A percentile compares a stretch with the other conserved stretches of the same genome.
Conservation (phyloP, 106 monocot genomes). For the Acanthochlamys bracteata region DNA sequence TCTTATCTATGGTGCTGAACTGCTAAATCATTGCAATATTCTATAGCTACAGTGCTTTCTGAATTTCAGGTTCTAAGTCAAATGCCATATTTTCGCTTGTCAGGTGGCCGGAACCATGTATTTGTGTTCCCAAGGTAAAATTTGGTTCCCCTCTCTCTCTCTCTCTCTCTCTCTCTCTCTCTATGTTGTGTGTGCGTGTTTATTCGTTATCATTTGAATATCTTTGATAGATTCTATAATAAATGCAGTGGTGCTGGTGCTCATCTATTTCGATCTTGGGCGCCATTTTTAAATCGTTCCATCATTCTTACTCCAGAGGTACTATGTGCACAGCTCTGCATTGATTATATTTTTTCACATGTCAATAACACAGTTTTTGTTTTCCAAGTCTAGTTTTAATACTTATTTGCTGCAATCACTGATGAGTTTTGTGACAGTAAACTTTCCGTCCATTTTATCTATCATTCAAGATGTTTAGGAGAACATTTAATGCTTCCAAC, state of each 20-base stretch:
- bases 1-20: not conserved
- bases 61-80: conserved; percentile 70
- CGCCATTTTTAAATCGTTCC: conserved; percentile 77
- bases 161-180: not conserved
- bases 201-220: not conserved
- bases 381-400: no score
- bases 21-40: not conserved
- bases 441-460: no score
- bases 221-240: not conserved
- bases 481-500: no score
- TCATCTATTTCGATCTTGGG: conserved; percentile 89
- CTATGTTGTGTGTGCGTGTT: not conserved
- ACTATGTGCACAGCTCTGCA: not conserved
- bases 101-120: conserved; percentile 92
- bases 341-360: not conserved
- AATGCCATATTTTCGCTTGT: conserved; percentile 93
- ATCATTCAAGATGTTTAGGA: no score
- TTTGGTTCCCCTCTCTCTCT: conserved; percentile 1
- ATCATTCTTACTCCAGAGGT: conserved; percentile 99
- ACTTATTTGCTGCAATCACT: no score
- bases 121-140: conserved; percentile 97
- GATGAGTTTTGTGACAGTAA: no score
- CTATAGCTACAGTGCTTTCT: not conserved
- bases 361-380: not conserved
- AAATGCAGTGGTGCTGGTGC: conserved; percentile 93